Base-by-base conservation (phyloP, 805 yeast species). In the Wickerhamiella domercqiae region DNA sequence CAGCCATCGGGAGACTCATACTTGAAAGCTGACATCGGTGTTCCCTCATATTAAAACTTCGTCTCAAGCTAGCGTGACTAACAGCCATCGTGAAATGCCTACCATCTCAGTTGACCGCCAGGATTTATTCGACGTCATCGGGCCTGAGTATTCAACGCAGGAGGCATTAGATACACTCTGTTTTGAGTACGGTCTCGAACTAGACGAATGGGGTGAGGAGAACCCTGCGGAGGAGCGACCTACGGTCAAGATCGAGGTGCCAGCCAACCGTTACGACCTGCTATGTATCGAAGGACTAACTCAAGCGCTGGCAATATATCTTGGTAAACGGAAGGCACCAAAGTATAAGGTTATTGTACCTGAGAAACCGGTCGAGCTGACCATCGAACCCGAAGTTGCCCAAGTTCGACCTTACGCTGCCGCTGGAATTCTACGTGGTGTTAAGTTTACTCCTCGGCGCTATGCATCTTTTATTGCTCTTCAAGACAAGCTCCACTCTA, bases 241-340 rank as follows among this genome's bases (percentile, higher is more conserved):
- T n/a, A 93, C 87, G 61, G 70, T 82, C 52, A 90, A 90, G 64
- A 83, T 90, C 53, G 99, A 90, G 60, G 76, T 93, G 46, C 96
- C 95, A 41, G 99, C 99, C 45, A 90, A 90, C 64, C 79, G 99
- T 26, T 93, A 90, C 56, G 99, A 90, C 59, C 75, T 90, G 86
- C 73, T 90, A 47, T 93, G 98, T 67, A 79, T 84, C 50, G 99
- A 90, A 63, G 99, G 99, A 55, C 84, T 90, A 60, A 84, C 96
- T 1, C 93, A 83, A 55, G 87, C 97, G 1, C 66, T 90, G 55
- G 84, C 84, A 53, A 93, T 86, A 57, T 90, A 81, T 55, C 67
- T 87, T 51, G 94, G 93, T 26, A 73, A 71, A 42, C 43, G 39
- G 15, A 55, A 61, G 34, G 65, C 78, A 31, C 95, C 98, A 36